Percentiles rank a stretch among this genome's conserved stretches.
phyloP scores from a whole-genome alignment of 495 filamentous ascomycete species.

The Daldinia vernicosa region DNA sequence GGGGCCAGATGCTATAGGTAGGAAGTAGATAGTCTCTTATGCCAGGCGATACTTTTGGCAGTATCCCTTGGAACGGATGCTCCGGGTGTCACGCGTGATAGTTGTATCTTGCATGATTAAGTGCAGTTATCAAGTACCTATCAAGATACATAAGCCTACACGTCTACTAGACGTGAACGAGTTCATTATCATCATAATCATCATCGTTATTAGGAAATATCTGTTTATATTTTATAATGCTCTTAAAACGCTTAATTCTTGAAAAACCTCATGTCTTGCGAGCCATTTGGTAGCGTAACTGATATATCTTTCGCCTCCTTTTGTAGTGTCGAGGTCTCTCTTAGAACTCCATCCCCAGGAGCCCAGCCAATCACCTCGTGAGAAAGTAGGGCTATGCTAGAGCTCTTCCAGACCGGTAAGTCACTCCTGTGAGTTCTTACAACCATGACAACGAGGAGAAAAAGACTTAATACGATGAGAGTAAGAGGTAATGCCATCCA shows the following conservation, averaged over 20 bases:
- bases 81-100: no score
- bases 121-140: no score
- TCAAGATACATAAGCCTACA: no score
- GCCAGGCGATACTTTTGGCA: no score
- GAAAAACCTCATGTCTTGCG: neutral
- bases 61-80: no score
- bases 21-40: no score
- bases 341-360: neutral
- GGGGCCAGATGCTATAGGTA: no score
- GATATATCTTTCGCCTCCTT: constrained; percentile 5
- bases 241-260: neutral
- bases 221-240: neutral
- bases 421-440: neutral
- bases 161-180: no score
- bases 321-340: neutral
- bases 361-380: constrained; percentile 7
- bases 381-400: neutral
- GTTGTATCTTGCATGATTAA: no score
- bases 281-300: neutral
- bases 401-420: constrained; percentile 7
- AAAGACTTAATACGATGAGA: neutral
- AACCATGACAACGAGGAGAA: neutral
- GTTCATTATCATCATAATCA: no score
- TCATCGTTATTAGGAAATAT: no score
- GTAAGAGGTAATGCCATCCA: constrained; percentile 1